phyloP scores from a whole-genome alignment of 805 yeast genomes.

The Yarrowia yakushimensis region DNA sequence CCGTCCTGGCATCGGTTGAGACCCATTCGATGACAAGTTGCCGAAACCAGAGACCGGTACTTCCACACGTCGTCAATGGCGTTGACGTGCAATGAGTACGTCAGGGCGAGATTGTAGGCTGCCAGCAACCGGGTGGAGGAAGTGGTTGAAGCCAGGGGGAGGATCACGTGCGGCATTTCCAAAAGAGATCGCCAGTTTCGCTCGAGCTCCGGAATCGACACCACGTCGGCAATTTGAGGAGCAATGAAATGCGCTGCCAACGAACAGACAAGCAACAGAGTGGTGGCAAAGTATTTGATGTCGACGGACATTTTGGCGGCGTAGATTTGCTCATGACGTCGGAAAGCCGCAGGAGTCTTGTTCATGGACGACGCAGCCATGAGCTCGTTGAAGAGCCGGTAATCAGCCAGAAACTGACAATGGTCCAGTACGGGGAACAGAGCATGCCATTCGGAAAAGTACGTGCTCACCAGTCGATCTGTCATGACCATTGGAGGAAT shows the following conservation, averaged over 20 bases:
- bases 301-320: constrained; percentile 20
- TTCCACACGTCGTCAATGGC: constrained; percentile 72
- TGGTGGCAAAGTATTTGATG: constrained; percentile 31
- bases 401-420: constrained; percentile 61
- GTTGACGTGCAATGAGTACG: constrained; percentile 69
- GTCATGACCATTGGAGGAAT: constrained; percentile 55
- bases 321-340: constrained; percentile 3
- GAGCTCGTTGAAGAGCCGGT: constrained; percentile 41
- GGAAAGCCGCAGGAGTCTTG: constrained; percentile 2
- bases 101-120: constrained; percentile 49
- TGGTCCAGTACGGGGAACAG: constrained; percentile 67
- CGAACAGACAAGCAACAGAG: constrained; percentile 34
- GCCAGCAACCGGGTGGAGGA: constrained; percentile 7
- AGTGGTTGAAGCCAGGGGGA: constrained; percentile 8
- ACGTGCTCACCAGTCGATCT: constrained; percentile 64
- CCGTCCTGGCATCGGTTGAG: constrained; percentile 77
- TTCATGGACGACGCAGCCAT: constrained; percentile 22
- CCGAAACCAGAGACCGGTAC: constrained; percentile 67
- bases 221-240: background rate
- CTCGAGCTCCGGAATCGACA: constrained; percentile 6
- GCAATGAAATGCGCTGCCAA: constrained; percentile 31
- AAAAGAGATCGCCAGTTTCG: constrained; percentile 22
- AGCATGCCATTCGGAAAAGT: constrained; percentile 75
- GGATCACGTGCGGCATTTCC: constrained; percentile 10
- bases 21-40: constrained; percentile 82